Conservation (phyloP, 179 eudicot genomes). For the Carnegiea gigantea region DNA sequence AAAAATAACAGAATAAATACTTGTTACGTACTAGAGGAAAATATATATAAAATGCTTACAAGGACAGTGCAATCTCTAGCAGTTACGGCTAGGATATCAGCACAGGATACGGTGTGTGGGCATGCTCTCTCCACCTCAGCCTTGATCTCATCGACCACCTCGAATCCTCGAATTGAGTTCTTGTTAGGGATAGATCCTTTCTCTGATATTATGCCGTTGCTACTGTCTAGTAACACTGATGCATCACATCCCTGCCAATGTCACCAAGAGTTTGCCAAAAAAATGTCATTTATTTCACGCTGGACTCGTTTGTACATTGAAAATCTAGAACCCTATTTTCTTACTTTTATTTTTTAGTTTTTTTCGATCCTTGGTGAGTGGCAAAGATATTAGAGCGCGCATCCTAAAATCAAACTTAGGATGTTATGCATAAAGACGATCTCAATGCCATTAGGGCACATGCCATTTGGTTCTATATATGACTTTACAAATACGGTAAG, state of each 20-base stretch:
- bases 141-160: slow-evolving; percentile 76
- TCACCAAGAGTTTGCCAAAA: neutral
- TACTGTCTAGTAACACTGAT: slow-evolving; percentile 67
- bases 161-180: slow-evolving; percentile 74
- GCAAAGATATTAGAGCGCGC: no score
- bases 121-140: slow-evolving; percentile 71
- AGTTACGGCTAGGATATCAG: slow-evolving; percentile 71
- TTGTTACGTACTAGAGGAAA: neutral
- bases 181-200: slow-evolving; percentile 60
- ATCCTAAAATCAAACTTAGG: no score
- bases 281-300: neutral
- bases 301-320: neutral
- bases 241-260: slow-evolving; percentile 81
- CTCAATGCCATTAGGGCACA: no score
- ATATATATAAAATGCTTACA: slow-evolving; percentile 30
- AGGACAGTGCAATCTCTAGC: slow-evolving; percentile 73
- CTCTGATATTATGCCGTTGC: slow-evolving; percentile 54
- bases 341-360: no score
- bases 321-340: no score
- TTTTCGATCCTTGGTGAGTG: no score
- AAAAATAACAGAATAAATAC: neutral
- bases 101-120: slow-evolving; percentile 82
- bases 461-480: no score
- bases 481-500: no score
- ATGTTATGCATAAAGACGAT: no score